Evolutionary conservation across 768 basidiomycete genomes (phyloP).

Genomic region (Phylloporus rhodoxanthus): DNA sequence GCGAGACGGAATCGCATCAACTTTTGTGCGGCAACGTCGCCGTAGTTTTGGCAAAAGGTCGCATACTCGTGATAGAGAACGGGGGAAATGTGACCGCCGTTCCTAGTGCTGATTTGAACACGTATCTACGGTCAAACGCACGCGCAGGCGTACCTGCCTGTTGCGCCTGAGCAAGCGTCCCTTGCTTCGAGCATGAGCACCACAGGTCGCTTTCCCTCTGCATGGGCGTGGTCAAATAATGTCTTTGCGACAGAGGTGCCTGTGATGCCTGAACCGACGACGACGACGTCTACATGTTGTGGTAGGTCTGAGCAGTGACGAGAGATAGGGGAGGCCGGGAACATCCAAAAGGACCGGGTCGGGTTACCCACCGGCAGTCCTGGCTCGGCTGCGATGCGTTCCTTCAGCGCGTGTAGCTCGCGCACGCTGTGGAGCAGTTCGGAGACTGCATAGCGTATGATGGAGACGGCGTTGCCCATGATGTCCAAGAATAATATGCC

Average conservation of each 20-base stretch:
- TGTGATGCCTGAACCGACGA: conserved; percentile 77
- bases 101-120: conserved; percentile 28
- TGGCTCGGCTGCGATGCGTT: conserved; percentile 38
- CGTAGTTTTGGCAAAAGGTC: conserved; percentile 41
- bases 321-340: conserved; percentile 47
- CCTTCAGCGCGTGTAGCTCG: conserved; percentile 24
- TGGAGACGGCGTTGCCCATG: conserved; percentile 29
- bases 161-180: conserved; percentile 69
- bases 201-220: conserved; percentile 27
- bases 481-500: too few relatives aligned
- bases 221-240: conserved; percentile 36
- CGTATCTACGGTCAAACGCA: neutral
- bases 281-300: conserved; percentile 54
- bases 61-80: conserved; percentile 55
- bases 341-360: conserved; percentile 58
- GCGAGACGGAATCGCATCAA: conserved; percentile 58
- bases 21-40: conserved; percentile 41
- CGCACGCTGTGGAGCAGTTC: conserved; percentile 18
- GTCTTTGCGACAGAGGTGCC: conserved; percentile 57
- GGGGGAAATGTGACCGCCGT: conserved; percentile 66
- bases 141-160: conserved; percentile 49
- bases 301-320: conserved; percentile 29
- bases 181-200: conserved; percentile 80
- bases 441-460: conserved; percentile 13
- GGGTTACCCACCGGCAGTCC: conserved; percentile 56